Evolutionary conservation across 2,329 filamentous ascomycete genomes (phyloP).

Genomic region (Huntiella moniliformis): DNA sequence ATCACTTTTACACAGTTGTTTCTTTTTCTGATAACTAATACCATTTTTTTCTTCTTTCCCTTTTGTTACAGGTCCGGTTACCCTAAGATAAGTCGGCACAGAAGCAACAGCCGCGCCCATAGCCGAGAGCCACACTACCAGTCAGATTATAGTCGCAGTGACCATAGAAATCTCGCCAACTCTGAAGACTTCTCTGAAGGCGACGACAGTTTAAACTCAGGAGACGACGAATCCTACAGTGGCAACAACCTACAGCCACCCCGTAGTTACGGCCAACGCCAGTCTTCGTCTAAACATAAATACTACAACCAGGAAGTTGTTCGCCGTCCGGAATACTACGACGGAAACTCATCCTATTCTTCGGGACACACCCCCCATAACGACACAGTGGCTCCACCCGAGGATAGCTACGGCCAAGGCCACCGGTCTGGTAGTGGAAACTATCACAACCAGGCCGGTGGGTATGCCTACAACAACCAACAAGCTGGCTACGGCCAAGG

Average conservation of each 20-base stretch:
- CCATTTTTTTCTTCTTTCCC: not conserved
- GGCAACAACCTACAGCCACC: not conserved
- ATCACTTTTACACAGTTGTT: not conserved
- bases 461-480: slow-evolving; percentile 1
- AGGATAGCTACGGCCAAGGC: slow-evolving; percentile 35
- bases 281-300: not conserved
- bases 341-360: slow-evolving; percentile 5
- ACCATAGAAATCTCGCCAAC: not conserved
- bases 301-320: not conserved
- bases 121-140: not conserved
- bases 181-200: not conserved
- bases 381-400: slow-evolving; percentile 44
- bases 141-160: not conserved
- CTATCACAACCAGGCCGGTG: slow-evolving; percentile 1
- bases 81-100: not conserved
- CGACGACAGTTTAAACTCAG: not conserved
- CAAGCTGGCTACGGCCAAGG: slow-evolving; percentile 17
- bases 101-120: not conserved
- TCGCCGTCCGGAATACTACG: slow-evolving; percentile 7
- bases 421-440: slow-evolving; percentile 17
- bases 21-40: not conserved
- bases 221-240: not conserved
- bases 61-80: not conserved
- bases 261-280: slow-evolving; percentile 16
- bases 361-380: slow-evolving; percentile 26